A percentile compares a stretch with the other conserved stretches of the same genome.
Conservation (phyloP, 768 basidiomycete genomes). For the Sutorius australiensis region DNA sequence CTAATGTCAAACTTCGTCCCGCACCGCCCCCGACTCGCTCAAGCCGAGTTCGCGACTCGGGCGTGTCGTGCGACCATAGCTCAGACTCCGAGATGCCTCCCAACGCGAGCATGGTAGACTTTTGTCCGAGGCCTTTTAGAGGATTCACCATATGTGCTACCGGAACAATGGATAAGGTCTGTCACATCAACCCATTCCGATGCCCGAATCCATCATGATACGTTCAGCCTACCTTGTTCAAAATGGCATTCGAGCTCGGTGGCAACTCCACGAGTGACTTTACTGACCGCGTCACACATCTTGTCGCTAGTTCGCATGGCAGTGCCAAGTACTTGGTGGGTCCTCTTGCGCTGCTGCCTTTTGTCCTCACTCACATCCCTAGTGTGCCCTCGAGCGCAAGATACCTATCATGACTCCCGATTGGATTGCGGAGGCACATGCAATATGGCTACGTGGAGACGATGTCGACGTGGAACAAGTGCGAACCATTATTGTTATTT, state of each 20-base stretch:
- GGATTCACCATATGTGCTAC: slow-evolving; percentile 70
- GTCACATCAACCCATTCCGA: slow-evolving; percentile 16
- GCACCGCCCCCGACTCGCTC: slow-evolving; percentile 37
- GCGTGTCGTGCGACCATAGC: slow-evolving; percentile 38
- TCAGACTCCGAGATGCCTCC: slow-evolving; percentile 49
- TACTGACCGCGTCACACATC: slow-evolving; percentile 84
- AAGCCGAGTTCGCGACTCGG: slow-evolving; percentile 7
- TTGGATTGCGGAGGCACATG: slow-evolving; percentile 73
- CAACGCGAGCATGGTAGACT: slow-evolving; percentile 43
- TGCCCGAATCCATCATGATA: background rate
- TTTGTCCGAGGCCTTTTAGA: slow-evolving; percentile 64
- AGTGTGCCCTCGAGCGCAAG: slow-evolving; percentile 81
- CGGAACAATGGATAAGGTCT: slow-evolving; percentile 74
- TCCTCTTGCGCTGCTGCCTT: background rate
- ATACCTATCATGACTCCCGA: slow-evolving; percentile 75
- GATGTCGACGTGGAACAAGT: slow-evolving; percentile 70
- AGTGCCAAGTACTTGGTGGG: slow-evolving; percentile 80
- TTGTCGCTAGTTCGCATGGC: slow-evolving; percentile 77
- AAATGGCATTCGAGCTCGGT: slow-evolving; percentile 77
- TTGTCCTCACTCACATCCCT: background rate
- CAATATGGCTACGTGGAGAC: slow-evolving; percentile 74
- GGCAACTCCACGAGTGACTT: slow-evolving; percentile 66
- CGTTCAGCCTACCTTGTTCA: slow-evolving; percentile 62
- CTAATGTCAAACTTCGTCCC: slow-evolving; percentile 78
- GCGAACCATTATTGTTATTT: slow-evolving; percentile 9